These are phyloP conservation scores for Penicillium paradoxum DNA, from an alignment of 495 filamentous ascomycete species.

Conservation along the genomic window DNA sequence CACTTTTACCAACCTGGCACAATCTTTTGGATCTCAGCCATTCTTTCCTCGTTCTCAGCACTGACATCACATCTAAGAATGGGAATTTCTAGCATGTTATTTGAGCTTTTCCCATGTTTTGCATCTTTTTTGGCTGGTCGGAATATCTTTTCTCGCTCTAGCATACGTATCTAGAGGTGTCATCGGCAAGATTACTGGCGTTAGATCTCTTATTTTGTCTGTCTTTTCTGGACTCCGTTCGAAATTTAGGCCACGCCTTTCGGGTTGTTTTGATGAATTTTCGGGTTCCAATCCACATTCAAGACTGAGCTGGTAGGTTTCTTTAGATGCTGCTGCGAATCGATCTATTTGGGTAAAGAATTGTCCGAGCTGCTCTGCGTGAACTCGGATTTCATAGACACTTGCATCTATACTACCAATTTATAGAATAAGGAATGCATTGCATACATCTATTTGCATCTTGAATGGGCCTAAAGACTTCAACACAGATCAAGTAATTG, in stretches of 20 bases:
- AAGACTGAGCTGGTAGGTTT: too few relatives aligned
- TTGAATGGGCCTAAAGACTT: too few relatives aligned
- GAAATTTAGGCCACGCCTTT: neutral
- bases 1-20: neutral
- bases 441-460: too few relatives aligned
- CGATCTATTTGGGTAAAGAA: too few relatives aligned
- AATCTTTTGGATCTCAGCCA: neutral
- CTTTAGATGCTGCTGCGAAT: too few relatives aligned
- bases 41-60: neutral
- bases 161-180: neutral
- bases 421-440: too few relatives aligned
- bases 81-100: neutral
- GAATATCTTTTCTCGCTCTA: neutral
- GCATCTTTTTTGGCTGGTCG: neutral
- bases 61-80: neutral
- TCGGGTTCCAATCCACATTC: too few relatives aligned
- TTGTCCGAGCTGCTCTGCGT: too few relatives aligned
- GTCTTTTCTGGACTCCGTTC: neutral
- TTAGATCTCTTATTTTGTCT: neutral
- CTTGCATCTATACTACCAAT: too few relatives aligned
- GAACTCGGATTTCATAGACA: too few relatives aligned
- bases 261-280: neutral
- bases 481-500: too few relatives aligned
- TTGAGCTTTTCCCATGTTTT: neutral
- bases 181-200: neutral